These are phyloP conservation scores for Pleurotus cornucopiae DNA, from an alignment of 768 basidiomycete species.

Conservation along the genomic window DNA sequence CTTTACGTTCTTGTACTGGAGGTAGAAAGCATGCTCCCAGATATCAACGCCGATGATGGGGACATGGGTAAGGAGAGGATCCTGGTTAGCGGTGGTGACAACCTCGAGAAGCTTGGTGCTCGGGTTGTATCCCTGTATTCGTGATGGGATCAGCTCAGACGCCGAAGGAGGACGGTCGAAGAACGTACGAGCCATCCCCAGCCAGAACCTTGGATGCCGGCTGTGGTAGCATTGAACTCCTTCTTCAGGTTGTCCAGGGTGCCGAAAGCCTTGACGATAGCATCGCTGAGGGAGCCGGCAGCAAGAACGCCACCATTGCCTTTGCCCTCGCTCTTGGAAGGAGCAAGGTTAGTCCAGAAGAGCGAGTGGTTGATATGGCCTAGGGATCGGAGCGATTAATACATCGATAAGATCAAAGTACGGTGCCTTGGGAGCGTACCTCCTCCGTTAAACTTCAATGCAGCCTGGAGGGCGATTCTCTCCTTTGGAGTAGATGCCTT, in stretches of 20 bases:
- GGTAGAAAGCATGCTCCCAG: constrained; percentile 96
- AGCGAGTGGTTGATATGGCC: constrained; percentile 93
- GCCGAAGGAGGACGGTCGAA: not conserved
- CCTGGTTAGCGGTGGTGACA: constrained; percentile 92
- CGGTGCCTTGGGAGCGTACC: constrained; percentile 43
- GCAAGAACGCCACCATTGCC: constrained; percentile 57
- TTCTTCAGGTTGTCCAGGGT: constrained; percentile 67
- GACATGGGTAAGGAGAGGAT: constrained; percentile 71
- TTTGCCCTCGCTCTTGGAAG: constrained; percentile 45
- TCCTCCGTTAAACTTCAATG: constrained; percentile 96
- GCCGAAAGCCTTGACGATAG: constrained; percentile 64
- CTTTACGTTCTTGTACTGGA: constrained; percentile 96
- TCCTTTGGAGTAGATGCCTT: constrained; percentile 64
- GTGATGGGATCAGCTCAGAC: constrained; percentile 4
- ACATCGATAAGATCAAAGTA: constrained; percentile 10
- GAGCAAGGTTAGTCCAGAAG: constrained; percentile 94
- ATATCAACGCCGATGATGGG: constrained; percentile 92
- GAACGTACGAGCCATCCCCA: constrained; percentile 91
- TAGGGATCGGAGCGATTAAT: constrained; percentile 19
- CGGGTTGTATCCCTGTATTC: constrained; percentile 62
- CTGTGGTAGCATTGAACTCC: constrained; percentile 82
- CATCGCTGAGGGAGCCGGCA: constrained; percentile 62
- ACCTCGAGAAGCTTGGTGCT: constrained; percentile 73
- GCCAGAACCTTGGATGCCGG: constrained; percentile 87
- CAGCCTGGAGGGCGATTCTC: constrained; percentile 80